These are phyloP conservation scores for Gastrodia elata DNA, from an alignment of 106 monocot genomes.

Conservation along the genomic window DNA sequence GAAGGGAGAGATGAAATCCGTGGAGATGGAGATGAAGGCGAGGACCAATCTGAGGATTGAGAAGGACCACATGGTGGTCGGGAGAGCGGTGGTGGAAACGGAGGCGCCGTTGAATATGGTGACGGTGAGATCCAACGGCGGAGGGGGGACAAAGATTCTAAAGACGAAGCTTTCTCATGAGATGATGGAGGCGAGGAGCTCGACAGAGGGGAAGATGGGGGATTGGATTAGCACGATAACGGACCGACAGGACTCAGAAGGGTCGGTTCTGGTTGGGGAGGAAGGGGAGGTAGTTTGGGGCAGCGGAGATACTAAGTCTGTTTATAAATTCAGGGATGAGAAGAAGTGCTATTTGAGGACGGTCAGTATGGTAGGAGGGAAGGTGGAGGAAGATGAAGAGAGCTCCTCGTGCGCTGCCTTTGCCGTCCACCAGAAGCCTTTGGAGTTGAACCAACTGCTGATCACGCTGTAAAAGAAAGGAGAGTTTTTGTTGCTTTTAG, in stretches of 20 bases:
- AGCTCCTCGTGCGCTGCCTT: conserved; percentile 7
- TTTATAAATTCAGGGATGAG: conserved; percentile 28
- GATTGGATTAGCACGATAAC: conserved; percentile 10
- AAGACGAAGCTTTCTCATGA: conserved; percentile 31
- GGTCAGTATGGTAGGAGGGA: conserved; percentile 14
- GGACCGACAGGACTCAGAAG: conserved; percentile 30
- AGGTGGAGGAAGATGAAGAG: conserved; percentile 15
- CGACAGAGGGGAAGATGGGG: conserved; percentile 5
- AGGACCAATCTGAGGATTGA: conserved; percentile 17
- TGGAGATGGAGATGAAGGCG: conserved; percentile 16
- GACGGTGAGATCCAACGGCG: conserved; percentile 12
- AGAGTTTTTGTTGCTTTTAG: too few relatives aligned
- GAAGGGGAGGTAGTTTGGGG: conserved; percentile 18
- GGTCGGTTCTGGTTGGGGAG: conserved; percentile 19
- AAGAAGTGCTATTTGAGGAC: conserved; percentile 33
- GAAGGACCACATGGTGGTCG: conserved; percentile 9
- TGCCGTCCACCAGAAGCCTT: neutral
- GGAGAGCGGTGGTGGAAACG: conserved; percentile 4
- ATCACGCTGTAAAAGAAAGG: too few relatives aligned
- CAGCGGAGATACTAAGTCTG: conserved; percentile 21
- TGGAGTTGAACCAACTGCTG: neutral
- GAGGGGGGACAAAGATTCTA: conserved; percentile 1
- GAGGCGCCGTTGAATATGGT: conserved; percentile 11
- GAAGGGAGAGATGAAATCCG: conserved; percentile 16
- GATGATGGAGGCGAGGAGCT: conserved; percentile 13